phyloP scores from a whole-genome alignment of 345 rosid species.

The Eucalyptus cladocalyx region DNA sequence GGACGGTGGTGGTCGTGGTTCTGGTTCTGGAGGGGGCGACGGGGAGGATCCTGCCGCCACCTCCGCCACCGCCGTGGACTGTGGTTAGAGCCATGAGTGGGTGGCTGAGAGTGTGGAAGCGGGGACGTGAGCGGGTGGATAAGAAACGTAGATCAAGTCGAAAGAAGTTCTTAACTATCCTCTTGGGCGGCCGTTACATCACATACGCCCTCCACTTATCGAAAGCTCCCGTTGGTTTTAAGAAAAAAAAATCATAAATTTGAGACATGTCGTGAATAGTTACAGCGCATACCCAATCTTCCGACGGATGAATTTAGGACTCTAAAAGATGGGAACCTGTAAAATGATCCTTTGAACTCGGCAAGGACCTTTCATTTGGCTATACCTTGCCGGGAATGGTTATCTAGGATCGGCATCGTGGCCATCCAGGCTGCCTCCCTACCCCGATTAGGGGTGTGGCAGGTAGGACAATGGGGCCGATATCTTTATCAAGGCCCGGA shows the following conservation, averaged over 20 bases:
- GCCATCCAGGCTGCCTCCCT: too few relatives aligned
- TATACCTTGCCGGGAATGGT: too few relatives aligned
- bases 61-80: slow-evolving; percentile 19
- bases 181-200: background rate
- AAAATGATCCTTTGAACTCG: background rate
- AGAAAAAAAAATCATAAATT: background rate
- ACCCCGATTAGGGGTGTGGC: too few relatives aligned
- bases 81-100: slow-evolving; percentile 35
- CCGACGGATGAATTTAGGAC: background rate
- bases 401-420: too few relatives aligned
- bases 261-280: background rate
- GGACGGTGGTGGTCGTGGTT: background rate
- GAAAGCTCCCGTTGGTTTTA: background rate
- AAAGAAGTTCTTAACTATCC: background rate
- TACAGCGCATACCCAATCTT: background rate
- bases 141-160: background rate
- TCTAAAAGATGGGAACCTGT: background rate
- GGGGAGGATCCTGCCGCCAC: slow-evolving; percentile 13
- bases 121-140: background rate
- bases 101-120: background rate
- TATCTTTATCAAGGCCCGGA: too few relatives aligned
- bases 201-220: background rate
- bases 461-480: too few relatives aligned
- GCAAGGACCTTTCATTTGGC: too few relatives aligned
- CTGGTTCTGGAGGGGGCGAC: background rate